Conservation (phyloP, 495 filamentous ascomycete species). For the Trichoderma orchidacearum region DNA sequence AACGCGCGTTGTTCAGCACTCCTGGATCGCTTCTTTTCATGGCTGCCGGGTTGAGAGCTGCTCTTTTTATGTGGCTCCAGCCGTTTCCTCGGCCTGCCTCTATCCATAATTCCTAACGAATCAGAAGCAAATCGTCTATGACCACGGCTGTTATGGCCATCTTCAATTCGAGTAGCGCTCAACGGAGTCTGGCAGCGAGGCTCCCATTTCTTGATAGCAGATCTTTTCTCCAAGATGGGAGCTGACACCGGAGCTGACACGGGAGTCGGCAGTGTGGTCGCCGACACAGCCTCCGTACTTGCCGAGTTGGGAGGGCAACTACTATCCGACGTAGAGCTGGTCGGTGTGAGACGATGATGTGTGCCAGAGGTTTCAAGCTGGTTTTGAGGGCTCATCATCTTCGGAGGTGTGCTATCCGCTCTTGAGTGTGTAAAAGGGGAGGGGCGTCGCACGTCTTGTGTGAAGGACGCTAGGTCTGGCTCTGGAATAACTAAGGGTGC, state of each 20-base stretch:
- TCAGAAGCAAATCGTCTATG: slow-evolving; percentile 42
- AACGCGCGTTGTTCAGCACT: slow-evolving; percentile 35
- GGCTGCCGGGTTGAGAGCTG: slow-evolving; percentile 17
- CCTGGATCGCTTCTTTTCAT: slow-evolving; percentile 21
- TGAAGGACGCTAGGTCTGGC: slow-evolving; percentile 18
- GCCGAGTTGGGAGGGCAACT: slow-evolving; percentile 22
- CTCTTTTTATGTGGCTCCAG: slow-evolving; percentile 16
- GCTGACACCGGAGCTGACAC: slow-evolving; percentile 32
- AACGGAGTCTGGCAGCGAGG: not conserved
- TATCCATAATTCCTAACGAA: slow-evolving; percentile 43
- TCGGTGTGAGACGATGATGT: slow-evolving; percentile 7
- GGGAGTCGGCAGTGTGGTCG: slow-evolving; percentile 30
- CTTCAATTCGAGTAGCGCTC: not conserved
- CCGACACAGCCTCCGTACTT: slow-evolving; percentile 14
- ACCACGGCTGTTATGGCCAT: slow-evolving; percentile 3
- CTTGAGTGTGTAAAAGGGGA: not conserved
- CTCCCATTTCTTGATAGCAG: slow-evolving; percentile 33
- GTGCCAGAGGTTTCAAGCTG: no score
- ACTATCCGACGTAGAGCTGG: slow-evolving; percentile 23
- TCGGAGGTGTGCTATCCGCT: not conserved
- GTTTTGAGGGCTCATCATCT: no score
- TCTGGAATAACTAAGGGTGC: slow-evolving; percentile 37
- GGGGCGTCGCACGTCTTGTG: slow-evolving; percentile 5
- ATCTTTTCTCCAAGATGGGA: slow-evolving; percentile 21
- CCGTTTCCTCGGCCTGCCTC: slow-evolving; percentile 42